Conservation (phyloP, 2,329 filamentous ascomycete genomes). For the Xylaria sp. region DNA sequence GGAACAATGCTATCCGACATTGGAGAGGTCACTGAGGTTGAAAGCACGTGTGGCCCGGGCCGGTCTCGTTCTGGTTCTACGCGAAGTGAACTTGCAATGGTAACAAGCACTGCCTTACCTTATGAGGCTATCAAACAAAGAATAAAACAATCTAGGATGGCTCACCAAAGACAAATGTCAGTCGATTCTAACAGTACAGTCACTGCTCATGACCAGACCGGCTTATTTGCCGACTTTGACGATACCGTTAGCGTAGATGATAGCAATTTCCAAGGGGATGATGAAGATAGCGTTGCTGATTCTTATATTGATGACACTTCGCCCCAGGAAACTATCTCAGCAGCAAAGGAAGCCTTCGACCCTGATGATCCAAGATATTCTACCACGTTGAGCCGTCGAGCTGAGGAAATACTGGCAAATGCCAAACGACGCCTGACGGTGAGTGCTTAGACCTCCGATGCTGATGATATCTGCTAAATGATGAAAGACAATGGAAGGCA, state of each 20-base stretch:
- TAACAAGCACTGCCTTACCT: slow-evolving; percentile 44
- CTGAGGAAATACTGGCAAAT: slow-evolving; percentile 91
- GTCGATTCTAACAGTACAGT: slow-evolving; percentile 71
- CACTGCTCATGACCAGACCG: slow-evolving; percentile 60
- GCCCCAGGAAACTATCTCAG: slow-evolving; percentile 46
- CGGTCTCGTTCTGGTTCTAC: slow-evolving; percentile 51
- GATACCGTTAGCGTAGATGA: slow-evolving; percentile 71
- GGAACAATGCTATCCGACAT: slow-evolving; percentile 76
- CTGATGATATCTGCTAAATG: slow-evolving; percentile 41
- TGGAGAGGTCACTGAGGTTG: slow-evolving; percentile 64
- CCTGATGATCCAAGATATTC: slow-evolving; percentile 71
- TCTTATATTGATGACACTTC: slow-evolving; percentile 62
- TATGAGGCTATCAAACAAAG: slow-evolving; percentile 58
- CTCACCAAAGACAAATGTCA: slow-evolving; percentile 64
- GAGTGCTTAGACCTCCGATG: slow-evolving; percentile 52
- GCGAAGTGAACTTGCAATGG: slow-evolving; percentile 45
- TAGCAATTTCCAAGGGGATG: slow-evolving; percentile 73
- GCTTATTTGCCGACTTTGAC: slow-evolving; percentile 69
- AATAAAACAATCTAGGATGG: slow-evolving; percentile 49
- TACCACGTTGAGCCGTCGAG: slow-evolving; percentile 81
- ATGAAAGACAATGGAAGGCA: slow-evolving; percentile 88
- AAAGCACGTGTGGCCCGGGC: slow-evolving; percentile 59
- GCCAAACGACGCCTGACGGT: slow-evolving; percentile 90
- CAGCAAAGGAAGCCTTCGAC: slow-evolving; percentile 44
- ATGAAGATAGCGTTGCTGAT: slow-evolving; percentile 70